phyloP scores from a whole-genome alignment of 139 green algal genomes.

The Tetraselmis chui region DNA sequence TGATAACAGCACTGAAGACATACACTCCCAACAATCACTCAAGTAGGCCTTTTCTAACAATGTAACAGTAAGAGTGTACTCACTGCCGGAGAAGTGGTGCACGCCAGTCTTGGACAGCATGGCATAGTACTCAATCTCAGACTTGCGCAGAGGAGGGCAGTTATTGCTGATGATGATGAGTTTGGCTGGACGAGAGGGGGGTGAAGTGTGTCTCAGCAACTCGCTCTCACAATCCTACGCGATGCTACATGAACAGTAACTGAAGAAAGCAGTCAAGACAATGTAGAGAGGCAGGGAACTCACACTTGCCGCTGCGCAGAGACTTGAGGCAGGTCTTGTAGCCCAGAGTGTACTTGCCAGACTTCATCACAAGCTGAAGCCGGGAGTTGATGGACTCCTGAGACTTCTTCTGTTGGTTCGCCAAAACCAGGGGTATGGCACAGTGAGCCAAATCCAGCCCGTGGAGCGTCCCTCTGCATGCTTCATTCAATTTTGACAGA shows the following conservation, averaged over 20 bases:
- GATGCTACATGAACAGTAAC: too few species aligned
- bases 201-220: too few species aligned
- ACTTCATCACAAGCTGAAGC: conserved; percentile 98
- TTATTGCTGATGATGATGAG: conserved; percentile 98
- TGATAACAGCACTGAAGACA: too few species aligned
- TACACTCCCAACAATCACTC: too few species aligned
- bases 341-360: conserved; percentile 97
- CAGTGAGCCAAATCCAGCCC: background rate
- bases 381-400: conserved; percentile 95
- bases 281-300: conserved; percentile 15
- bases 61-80: conserved; percentile 16
- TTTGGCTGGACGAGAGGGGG: conserved; percentile 73
- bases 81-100: conserved; percentile 95
- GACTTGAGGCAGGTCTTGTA: conserved; percentile 98
- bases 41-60: too few species aligned
- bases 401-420: conserved; percentile 70
- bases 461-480: background rate
- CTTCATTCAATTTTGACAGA: background rate
- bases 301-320: conserved; percentile 88
- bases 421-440: background rate
- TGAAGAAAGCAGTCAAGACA: too few species aligned
- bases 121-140: conserved; percentile 99
- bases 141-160: conserved; percentile 88
- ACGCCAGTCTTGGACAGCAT: conserved; percentile 99
- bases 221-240: too few species aligned